phyloP scores from a whole-genome alignment of 1,284 basidiomycete species.

The Ganoderma lucidum region DNA sequence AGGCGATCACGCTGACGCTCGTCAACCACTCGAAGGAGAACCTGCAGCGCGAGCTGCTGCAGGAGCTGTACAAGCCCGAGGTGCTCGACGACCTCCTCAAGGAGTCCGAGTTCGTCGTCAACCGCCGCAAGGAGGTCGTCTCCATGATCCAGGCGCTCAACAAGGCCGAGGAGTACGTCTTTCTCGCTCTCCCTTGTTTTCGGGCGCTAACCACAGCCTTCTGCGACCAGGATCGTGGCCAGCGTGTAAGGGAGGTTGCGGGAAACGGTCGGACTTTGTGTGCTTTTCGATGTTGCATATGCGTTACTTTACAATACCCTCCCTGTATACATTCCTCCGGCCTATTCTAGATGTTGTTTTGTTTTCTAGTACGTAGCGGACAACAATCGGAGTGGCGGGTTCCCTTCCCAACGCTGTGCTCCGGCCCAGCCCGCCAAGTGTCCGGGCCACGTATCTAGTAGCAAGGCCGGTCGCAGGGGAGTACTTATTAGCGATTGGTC shows the following conservation, averaged over 20 bases:
- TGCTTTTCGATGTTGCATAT: slow-evolving; percentile 34
- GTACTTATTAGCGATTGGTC: too few species aligned
- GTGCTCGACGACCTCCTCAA: slow-evolving; percentile 92
- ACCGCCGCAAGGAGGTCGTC: slow-evolving; percentile 88
- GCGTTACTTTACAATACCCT: slow-evolving; percentile 42
- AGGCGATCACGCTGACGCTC: slow-evolving; percentile 94
- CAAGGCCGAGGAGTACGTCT: slow-evolving; percentile 87
- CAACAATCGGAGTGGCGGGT: not conserved
- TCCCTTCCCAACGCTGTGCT: not conserved
- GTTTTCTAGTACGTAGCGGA: slow-evolving; percentile 11
- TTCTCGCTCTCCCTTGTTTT: slow-evolving; percentile 33
- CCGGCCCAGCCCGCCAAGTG: too few species aligned
- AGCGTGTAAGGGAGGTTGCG: slow-evolving; percentile 40
- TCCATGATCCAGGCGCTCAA: slow-evolving; percentile 90
- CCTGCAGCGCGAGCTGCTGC: slow-evolving; percentile 88
- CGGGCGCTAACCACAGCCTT: not conserved
- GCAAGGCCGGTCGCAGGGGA: too few species aligned
- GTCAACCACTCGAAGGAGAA: slow-evolving; percentile 94
- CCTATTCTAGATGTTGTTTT: slow-evolving; percentile 32
- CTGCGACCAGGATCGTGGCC: slow-evolving; percentile 44
- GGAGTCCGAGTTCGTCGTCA: slow-evolving; percentile 88
- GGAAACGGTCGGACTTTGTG: slow-evolving; percentile 21
- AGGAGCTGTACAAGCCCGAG: slow-evolving; percentile 92
- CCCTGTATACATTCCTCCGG: slow-evolving; percentile 35
- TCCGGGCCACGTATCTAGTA: not conserved